phyloP scores from a whole-genome alignment of 2,329 filamentous ascomycete species.

The Sclerotinia spermophila region DNA sequence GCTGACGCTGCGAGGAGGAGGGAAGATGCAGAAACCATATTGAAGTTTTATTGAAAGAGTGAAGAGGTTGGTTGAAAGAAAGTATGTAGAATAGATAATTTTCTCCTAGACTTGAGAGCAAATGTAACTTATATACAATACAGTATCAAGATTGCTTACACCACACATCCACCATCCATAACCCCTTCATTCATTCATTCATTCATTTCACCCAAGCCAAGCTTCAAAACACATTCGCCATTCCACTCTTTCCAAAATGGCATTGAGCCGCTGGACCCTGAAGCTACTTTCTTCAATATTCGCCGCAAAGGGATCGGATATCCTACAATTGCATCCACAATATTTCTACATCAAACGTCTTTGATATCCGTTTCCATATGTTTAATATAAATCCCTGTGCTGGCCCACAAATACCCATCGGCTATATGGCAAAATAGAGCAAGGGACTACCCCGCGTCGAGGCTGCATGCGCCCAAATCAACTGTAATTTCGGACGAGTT shows the following conservation, averaged over 20 bases:
- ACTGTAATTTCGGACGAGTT: neutral
- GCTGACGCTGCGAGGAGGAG: conserved; percentile 17
- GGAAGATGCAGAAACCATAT: conserved; percentile 9
- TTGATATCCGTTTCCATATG: neutral
- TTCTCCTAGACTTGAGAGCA: neutral
- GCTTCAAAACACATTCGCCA: neutral
- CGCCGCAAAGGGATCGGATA: neutral
- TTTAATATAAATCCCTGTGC: neutral
- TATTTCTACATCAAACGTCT: neutral
- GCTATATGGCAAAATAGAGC: neutral
- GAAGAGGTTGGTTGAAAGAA: neutral
- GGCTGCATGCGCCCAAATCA: neutral
- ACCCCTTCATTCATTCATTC: neutral
- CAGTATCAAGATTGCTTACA: neutral
- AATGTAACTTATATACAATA: neutral
- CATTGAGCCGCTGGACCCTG: neutral
- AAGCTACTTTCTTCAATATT: neutral
- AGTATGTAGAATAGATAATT: neutral
- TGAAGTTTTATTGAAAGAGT: neutral
- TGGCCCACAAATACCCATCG: neutral
- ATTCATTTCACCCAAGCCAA: neutral
- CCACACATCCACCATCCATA: neutral
- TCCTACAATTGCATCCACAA: neutral
- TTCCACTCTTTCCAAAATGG: neutral
- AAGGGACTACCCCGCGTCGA: neutral